Conservation (phyloP, 179 eudicot species). For the Patellifolia procumbens region DNA sequence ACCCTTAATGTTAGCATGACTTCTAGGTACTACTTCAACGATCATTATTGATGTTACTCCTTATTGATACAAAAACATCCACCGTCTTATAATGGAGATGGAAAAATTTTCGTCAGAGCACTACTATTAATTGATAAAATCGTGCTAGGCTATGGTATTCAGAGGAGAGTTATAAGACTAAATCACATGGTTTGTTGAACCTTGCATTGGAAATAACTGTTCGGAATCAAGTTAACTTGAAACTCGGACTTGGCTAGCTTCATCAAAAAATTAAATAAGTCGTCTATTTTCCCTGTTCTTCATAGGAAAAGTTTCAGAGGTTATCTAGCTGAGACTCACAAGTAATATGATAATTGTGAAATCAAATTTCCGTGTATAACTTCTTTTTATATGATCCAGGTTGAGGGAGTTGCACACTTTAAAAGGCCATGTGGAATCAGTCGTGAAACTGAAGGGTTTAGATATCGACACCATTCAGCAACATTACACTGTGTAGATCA, state of each 20-base stretch:
- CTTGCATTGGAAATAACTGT: not conserved
- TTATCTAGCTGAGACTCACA: not conserved
- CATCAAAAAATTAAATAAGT: too few species aligned
- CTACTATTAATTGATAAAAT: not conserved
- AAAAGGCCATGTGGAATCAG: slow-evolving; percentile 54
- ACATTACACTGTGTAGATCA: slow-evolving; percentile 44
- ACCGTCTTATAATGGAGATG: too few species aligned
- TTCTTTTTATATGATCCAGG: slow-evolving; percentile 27
- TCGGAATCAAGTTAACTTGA: too few species aligned
- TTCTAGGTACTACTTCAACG: not conserved
- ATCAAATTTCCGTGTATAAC: not conserved
- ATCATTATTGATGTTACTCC: not conserved
- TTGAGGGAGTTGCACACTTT: slow-evolving; percentile 49
- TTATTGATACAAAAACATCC: too few species aligned
- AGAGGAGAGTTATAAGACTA: not conserved
- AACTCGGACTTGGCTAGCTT: too few species aligned
- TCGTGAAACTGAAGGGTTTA: slow-evolving; percentile 47
- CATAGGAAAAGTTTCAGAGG: not conserved
- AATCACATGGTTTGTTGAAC: not conserved
- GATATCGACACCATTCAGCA: slow-evolving; percentile 48
- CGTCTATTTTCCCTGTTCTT: not conserved
- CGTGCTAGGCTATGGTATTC: not conserved
- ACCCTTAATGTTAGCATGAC: not conserved
- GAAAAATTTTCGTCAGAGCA: too few species aligned
- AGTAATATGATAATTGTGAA: not conserved